Base-by-base conservation (phyloP, 2,329 filamentous ascomycete species). In the Colletotrichum plurivorum region DNA sequence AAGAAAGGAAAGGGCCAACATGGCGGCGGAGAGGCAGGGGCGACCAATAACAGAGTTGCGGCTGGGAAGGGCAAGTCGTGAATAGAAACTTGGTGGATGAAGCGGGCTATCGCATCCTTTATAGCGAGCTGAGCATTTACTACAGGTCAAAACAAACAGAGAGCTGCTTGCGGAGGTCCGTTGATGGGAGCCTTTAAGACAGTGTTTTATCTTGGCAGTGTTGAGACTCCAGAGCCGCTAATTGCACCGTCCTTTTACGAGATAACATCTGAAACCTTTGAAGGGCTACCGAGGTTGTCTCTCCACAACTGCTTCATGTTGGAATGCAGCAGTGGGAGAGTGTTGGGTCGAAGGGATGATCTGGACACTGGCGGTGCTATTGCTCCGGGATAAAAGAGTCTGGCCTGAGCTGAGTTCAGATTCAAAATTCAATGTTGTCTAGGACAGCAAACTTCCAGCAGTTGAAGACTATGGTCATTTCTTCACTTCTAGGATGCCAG, bases 201-300 rank as follows among this genome's bases (percentile, higher is more conserved):
- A 58, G 5, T 15, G 12, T 16, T 48, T 18, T 48, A 36, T 36
- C 41, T 58, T 58, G 55, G 41, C 20, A 20, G 10, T 48, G 55
- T 58, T 58, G 55, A 58, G 55, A 45, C 16, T 10, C 31, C 31
- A 36, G 31, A 36, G 31, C 31, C 31, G 31, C 31, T 36, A 36
- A 36, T 36, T 36, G 31, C 31, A 36, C 31, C 8, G 10, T 36
- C 31, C 10, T 9, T 36, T 36, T 36, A 15, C 16, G 12, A 2
- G 41, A 6, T 15, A 15, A 13, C 15, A 43, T 43, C 41, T 43
- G 41, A 43, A 13, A 43, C 41, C 41, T 36, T 10, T 36, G 31
- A 36, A 31, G 31, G 31, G 31, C 31, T 36, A 36, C 31, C 31
- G 10, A 36, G 31, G 31, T 10, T 36, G 31, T 36, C 31, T 36